These are phyloP conservation scores for Cadophora malorum DNA, from an alignment of 2,329 filamentous ascomycete species.

Conservation along the genomic window DNA sequence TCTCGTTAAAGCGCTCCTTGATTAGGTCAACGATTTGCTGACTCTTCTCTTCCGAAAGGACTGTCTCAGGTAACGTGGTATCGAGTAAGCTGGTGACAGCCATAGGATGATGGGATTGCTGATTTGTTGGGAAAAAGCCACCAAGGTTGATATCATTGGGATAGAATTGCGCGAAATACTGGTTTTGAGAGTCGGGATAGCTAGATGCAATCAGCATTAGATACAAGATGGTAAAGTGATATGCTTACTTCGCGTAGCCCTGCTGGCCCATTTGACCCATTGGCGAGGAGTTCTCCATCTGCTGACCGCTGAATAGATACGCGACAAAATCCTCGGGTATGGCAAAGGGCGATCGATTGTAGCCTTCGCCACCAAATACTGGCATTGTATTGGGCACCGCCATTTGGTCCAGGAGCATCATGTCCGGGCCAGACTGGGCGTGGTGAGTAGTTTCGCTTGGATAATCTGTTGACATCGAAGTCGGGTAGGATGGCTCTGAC, in stretches of 20 bases:
- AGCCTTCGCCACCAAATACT: constrained; percentile 83
- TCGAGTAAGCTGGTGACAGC: constrained; percentile 86
- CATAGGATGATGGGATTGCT: constrained; percentile 77
- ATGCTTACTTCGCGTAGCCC: constrained; percentile 57
- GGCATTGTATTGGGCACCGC: constrained; percentile 74
- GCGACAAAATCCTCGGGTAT: constrained; percentile 88
- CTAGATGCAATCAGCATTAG: constrained; percentile 46
- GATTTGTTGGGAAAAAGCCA: constrained; percentile 61
- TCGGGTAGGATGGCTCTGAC: constrained; percentile 41
- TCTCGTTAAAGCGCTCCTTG: constrained; percentile 80
- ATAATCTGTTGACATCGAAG: constrained; percentile 43
- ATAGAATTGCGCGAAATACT: constrained; percentile 58
- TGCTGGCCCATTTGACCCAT: constrained; percentile 58
- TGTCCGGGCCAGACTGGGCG: constrained; percentile 51
- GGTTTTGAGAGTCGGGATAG: constrained; percentile 59
- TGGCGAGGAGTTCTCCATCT: constrained; percentile 58
- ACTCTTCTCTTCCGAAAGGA: constrained; percentile 87
- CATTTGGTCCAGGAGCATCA: constrained; percentile 69
- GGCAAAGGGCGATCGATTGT: constrained; percentile 84
- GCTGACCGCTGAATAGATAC: constrained; percentile 78
- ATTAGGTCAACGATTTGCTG: constrained; percentile 85
- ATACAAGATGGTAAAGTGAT: background rate
- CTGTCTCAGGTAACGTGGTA: constrained; percentile 77
- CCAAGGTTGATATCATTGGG: constrained; percentile 56
- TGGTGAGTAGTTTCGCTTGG: constrained; percentile 45